Base-by-base conservation (phyloP, 768 basidiomycete species). In the Psilocybe sp. region DNA sequence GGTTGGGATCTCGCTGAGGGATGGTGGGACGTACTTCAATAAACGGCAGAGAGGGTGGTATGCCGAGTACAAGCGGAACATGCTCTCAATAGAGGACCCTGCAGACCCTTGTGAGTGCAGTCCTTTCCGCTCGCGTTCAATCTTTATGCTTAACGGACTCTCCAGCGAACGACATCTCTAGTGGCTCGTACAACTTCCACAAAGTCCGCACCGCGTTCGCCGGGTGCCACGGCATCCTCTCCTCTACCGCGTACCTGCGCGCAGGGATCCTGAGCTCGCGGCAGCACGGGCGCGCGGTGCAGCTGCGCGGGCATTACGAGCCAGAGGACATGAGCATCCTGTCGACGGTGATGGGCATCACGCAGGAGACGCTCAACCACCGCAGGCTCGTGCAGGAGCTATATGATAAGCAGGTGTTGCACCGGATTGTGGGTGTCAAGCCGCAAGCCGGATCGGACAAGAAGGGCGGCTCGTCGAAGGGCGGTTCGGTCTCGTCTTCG, bases 41-140 rank as follows among this genome's bases (percentile, higher is more conserved):
- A 98, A 98, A 68, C 69, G 75, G 46, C 74, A 80, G 50, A 70
- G 92, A 56, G 93, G 93, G 3, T 99, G 97, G 97, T 65, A 72
- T 50, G 81, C 87, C 61, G 76, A 72, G 46, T 72, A 69, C 45
- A 78, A 78, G 60, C 68, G 72, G 12, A 70, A 75, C 23, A 68
- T 89, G 55, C 69, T 99, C 41, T 88, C 84, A 4, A 89, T 99
- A 23, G 97, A 98, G 66, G 97, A 99, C 68, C 97, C 97, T 10
- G 87, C 85, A 12, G 94, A 98, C 69, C 69, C 79, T 20, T 74
- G 94, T 96, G 59, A 68, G 92, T 78, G 5, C 12, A 35, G 33
- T 32, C 37, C 47, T 11, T 53, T 19, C 46, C 40, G n/a, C n/a
- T n/a, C n/a, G n/a, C n/a, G n/a, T n/a, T n/a, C n/a, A n/a, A n/a